Conservation (phyloP, 2,329 filamentous ascomycete species). For the Trichoderma sp. region DNA sequence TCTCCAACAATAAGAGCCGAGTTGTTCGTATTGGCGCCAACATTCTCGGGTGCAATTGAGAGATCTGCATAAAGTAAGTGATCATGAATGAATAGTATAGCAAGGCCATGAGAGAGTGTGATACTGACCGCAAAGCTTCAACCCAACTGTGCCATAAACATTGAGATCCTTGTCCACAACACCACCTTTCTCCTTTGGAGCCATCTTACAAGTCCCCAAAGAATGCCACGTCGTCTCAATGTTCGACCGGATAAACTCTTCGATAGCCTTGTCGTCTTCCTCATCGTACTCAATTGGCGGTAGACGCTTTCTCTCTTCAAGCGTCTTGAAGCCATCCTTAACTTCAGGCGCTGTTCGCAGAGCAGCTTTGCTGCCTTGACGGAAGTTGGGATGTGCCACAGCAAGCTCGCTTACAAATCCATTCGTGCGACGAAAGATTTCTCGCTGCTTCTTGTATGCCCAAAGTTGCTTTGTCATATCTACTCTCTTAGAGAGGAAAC, state of each 20-base stretch:
- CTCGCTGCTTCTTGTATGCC: conserved; percentile 63
- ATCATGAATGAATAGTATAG: neutral
- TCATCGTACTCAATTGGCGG: conserved; percentile 43
- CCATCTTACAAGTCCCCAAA: conserved; percentile 45
- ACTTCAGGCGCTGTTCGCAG: conserved; percentile 28
- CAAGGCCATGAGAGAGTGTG: neutral
- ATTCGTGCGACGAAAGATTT: conserved; percentile 55
- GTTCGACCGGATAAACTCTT: conserved; percentile 40
- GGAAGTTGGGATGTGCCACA: conserved; percentile 43
- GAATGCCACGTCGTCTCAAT: conserved; percentile 44
- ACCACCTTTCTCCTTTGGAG: conserved; percentile 36
- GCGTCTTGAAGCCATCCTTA: conserved; percentile 22
- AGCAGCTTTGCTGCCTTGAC: conserved; percentile 39
- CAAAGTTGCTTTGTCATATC: conserved; percentile 59
- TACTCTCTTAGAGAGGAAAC: conserved; percentile 46
- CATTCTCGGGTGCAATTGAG: conserved; percentile 39
- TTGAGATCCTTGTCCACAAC: conserved; percentile 42
- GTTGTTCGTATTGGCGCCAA: conserved; percentile 45
- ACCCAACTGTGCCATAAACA: conserved; percentile 40
- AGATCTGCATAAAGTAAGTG: conserved; percentile 31
- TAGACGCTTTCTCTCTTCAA: conserved; percentile 30
- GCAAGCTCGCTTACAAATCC: conserved; percentile 48
- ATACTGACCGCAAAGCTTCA: conserved; percentile 39
- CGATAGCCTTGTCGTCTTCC: conserved; percentile 49
- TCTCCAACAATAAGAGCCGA: conserved; percentile 47